Percentiles rank a stretch among this genome's conserved stretches.
Evolutionary conservation across 441 rosid genomes (phyloP).

Genomic region (Flueggea neowawraea): DNA sequence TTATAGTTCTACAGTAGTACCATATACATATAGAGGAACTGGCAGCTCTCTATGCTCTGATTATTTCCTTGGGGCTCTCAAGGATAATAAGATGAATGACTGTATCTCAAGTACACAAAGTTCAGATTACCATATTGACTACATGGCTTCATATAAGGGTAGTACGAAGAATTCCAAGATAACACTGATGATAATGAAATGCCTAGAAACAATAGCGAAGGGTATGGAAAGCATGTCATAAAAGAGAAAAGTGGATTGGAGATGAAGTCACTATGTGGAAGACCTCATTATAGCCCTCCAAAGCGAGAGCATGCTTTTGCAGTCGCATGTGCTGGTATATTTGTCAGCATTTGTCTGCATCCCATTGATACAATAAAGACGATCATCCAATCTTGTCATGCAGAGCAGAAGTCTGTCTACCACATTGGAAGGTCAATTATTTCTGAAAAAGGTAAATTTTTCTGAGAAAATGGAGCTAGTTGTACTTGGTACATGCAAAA

Average conservation of each 20-base stretch:
- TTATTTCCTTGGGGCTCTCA: conserved; percentile 26
- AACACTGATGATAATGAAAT: conserved; percentile 12
- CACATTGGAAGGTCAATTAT: conserved; percentile 69
- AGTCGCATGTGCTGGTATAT: conserved; percentile 81
- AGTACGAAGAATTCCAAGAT: conserved; percentile 10
- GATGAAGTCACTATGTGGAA: conserved; percentile 22
- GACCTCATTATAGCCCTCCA: conserved; percentile 38
- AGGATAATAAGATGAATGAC: conserved; percentile 19
- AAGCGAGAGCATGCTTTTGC: conserved; percentile 90
- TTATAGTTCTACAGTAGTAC: conserved; percentile 6
- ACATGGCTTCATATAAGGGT: conserved; percentile 22
- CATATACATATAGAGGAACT: conserved; percentile 7
- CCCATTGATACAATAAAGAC: conserved; percentile 93
- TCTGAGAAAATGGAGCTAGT: conserved; percentile 10
- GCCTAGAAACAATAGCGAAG: conserved; percentile 21
- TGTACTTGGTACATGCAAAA: not conserved
- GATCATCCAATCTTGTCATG: conserved; percentile 64
- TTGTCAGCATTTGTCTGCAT: conserved; percentile 89
- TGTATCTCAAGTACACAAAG: conserved; percentile 10
- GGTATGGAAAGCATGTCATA: conserved; percentile 16
- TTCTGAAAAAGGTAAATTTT: conserved; percentile 72
- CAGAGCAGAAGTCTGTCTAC: conserved; percentile 61
- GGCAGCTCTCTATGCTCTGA: conserved; percentile 33
- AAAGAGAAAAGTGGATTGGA: conserved; percentile 20
- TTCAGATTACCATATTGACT: conserved; percentile 27